These are phyloP conservation scores for Nidula niveotomentosa DNA, from an alignment of 1,284 basidiomycete genomes.

Conservation along the genomic window DNA sequence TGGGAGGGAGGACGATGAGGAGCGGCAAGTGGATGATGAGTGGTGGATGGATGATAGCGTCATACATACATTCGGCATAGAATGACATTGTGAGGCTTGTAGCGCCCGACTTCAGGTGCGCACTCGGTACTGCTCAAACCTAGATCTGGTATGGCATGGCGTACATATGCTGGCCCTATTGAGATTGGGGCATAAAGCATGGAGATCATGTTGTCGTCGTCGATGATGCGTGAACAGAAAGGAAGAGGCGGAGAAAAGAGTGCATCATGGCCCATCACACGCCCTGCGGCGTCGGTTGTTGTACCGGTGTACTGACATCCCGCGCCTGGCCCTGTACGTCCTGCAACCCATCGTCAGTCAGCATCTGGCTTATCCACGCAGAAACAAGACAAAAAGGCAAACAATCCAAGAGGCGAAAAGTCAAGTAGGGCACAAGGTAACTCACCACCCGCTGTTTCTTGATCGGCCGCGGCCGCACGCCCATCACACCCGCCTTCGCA, in stretches of 20 bases:
- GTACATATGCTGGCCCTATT: not conserved
- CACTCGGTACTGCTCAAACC: not conserved
- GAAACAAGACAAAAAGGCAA: slow-evolving; percentile 7
- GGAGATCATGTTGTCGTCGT: not conserved
- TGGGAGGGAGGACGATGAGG: too few species aligned
- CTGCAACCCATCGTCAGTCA: slow-evolving; percentile 21
- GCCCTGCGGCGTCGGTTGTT: slow-evolving; percentile 53
- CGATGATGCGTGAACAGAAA: not conserved
- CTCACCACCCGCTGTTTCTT: slow-evolving; percentile 78
- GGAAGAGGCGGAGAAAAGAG: not conserved
- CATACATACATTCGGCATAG: not conserved
- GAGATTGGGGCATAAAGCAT: not conserved
- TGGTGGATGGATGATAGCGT: too few species aligned
- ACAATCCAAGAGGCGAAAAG: slow-evolving; percentile 1
- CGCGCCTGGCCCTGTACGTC: slow-evolving; percentile 46
- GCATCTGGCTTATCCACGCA: not conserved
- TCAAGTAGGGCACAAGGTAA: slow-evolving; percentile 14
- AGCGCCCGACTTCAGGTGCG: not conserved
- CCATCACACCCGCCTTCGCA: slow-evolving; percentile 54
- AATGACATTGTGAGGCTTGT: not conserved
- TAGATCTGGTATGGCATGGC: not conserved
- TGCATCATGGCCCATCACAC: slow-evolving; percentile 28
- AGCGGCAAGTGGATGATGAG: too few species aligned
- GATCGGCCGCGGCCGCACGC: slow-evolving; percentile 63
- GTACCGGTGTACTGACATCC: slow-evolving; percentile 39